Conservation (phyloP, 371 early-diverging fungal genomes). For the Mucor racemosus region DNA sequence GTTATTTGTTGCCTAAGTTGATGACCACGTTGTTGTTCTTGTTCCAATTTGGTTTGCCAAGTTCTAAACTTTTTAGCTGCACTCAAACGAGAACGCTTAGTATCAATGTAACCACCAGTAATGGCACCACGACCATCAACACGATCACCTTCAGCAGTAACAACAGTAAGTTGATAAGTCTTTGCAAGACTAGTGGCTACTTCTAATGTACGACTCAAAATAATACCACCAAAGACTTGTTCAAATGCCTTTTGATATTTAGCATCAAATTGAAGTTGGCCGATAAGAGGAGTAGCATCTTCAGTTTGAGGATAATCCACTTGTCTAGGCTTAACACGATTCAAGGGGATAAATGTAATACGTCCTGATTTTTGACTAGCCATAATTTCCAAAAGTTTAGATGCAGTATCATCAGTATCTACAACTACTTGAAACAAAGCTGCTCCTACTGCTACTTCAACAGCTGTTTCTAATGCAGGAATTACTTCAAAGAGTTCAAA, state of each 20-base stretch:
- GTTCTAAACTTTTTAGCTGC: slow-evolving; percentile 59
- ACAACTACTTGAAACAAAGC: slow-evolving; percentile 98
- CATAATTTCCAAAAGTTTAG: slow-evolving; percentile 76
- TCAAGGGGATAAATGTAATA: slow-evolving; percentile 97
- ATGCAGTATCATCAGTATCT: slow-evolving; percentile 91
- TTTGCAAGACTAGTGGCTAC: slow-evolving; percentile 82
- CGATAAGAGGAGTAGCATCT: slow-evolving; percentile 86
- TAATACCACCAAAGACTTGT: slow-evolving; percentile 87
- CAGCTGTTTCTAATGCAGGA: slow-evolving; percentile 80
- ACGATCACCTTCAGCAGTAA: slow-evolving; percentile 92
- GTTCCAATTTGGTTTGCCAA: slow-evolving; percentile 46
- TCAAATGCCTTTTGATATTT: slow-evolving; percentile 73
- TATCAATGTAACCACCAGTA: slow-evolving; percentile 90
- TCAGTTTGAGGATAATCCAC: slow-evolving; percentile 72
- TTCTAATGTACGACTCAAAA: slow-evolving; percentile 90
- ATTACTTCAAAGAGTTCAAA: slow-evolving; percentile 92
- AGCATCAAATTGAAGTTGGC: slow-evolving; percentile 73
- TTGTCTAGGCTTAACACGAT: slow-evolving; percentile 68
- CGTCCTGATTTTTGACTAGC: slow-evolving; percentile 80
- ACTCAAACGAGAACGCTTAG: slow-evolving; percentile 76
- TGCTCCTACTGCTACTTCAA: slow-evolving; percentile 90
- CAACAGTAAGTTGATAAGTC: slow-evolving; percentile 76
- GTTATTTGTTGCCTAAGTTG: slow-evolving; percentile 56
- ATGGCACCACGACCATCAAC: slow-evolving; percentile 94
- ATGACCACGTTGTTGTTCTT: slow-evolving; percentile 52